Evolutionary conservation across 768 basidiomycete species (phyloP).

Genomic region (Agrocybe pediades): DNA sequence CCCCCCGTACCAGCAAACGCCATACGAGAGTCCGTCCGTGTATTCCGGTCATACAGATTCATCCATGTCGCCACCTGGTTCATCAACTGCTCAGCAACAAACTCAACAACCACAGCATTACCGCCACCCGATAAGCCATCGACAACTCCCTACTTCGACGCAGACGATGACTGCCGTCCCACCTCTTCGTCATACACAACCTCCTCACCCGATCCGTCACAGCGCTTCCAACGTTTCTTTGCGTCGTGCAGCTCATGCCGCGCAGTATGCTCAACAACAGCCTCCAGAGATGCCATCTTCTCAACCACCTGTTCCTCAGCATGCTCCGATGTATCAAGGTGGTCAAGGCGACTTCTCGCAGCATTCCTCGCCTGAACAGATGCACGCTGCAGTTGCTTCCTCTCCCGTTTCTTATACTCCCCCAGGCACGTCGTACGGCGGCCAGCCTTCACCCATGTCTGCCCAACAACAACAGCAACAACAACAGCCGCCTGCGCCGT

Average conservation of each 20-base stretch:
- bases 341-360: neutral
- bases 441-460: neutral
- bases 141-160: neutral
- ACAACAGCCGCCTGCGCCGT: constrained; percentile 1
- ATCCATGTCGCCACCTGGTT: neutral
- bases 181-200: neutral
- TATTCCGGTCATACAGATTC: constrained; percentile 5
- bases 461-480: constrained; percentile 2
- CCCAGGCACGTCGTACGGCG: neutral
- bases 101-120: constrained; percentile 6
- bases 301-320: neutral
- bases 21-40: constrained; percentile 3
- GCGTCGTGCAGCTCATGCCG: neutral
- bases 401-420: no score
- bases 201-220: neutral
- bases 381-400: neutral
- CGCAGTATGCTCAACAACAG: neutral
- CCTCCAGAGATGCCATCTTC: no score
- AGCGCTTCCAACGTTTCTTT: neutral
- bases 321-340: neutral
- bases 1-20: constrained; percentile 17
- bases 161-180: neutral
- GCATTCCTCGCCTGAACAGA: neutral
- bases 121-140: neutral
- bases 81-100: constrained; percentile 6